phyloP scores from a whole-genome alignment of 768 basidiomycete genomes.

The Neoboletus brunneissimus region DNA sequence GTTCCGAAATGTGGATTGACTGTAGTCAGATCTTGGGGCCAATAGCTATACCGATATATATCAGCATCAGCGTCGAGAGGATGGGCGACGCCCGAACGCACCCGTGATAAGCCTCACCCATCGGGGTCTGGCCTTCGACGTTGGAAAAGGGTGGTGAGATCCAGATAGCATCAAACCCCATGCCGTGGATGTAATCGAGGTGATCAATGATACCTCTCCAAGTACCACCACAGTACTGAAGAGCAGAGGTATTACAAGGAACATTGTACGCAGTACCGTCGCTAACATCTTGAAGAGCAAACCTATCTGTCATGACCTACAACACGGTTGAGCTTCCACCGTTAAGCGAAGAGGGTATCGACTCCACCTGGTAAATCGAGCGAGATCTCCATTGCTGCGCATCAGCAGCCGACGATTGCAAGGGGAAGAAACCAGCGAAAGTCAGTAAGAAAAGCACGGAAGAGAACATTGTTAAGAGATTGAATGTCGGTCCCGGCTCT shows the following conservation, averaged over 20 bases:
- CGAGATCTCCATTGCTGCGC: constrained; percentile 50
- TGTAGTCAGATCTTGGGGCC: constrained; percentile 45
- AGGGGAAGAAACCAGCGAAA: constrained; percentile 2
- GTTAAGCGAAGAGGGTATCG: neutral
- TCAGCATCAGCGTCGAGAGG: neutral
- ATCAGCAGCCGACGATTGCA: constrained; percentile 33
- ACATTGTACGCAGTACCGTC: constrained; percentile 28
- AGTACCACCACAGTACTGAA: constrained; percentile 57
- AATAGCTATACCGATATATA: constrained; percentile 38
- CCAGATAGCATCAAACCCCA: constrained; percentile 63
- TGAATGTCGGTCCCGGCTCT: neutral
- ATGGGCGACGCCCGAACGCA: constrained; percentile 11
- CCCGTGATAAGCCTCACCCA: constrained; percentile 61
- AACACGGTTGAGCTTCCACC: neutral
- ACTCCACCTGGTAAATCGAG: constrained; percentile 52
- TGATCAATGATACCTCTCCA: constrained; percentile 51
- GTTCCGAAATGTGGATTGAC: constrained; percentile 57
- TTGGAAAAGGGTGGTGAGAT: constrained; percentile 54
- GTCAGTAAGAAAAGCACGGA: constrained; percentile 8
- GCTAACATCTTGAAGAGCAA: constrained; percentile 45
- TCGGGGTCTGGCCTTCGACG: constrained; percentile 44
- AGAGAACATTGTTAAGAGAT: constrained; percentile 8
- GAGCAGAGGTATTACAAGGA: constrained; percentile 44
- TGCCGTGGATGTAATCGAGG: constrained; percentile 60
- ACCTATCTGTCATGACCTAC: constrained; percentile 57